These are phyloP conservation scores for Ottelia alismoides DNA, from an alignment of 106 monocot species.

Conservation along the genomic window DNA sequence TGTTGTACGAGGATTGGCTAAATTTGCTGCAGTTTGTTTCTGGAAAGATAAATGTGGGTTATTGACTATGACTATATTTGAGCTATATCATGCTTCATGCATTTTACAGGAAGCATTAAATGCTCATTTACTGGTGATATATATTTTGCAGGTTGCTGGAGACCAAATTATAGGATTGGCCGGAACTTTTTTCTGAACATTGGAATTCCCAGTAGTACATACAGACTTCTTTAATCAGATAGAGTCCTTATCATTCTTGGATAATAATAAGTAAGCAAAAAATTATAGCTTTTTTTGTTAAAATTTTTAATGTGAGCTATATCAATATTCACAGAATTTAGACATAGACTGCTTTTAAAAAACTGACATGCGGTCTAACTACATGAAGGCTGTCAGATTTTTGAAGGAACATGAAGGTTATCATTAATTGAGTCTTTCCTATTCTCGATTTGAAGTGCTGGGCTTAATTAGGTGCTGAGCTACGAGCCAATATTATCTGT, in stretches of 20 bases:
- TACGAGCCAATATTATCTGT: too few species aligned
- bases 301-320: not conserved
- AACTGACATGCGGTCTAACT: not conserved
- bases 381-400: too few species aligned
- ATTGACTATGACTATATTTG: too few species aligned
- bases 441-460: not conserved
- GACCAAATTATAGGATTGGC: conserved; percentile 84
- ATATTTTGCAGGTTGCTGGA: conserved; percentile 60
- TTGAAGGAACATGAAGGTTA: too few species aligned
- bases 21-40: conserved; percentile 60
- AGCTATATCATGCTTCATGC: too few species aligned
- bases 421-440: not conserved
- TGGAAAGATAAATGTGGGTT: conserved; percentile 61
- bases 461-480: too few species aligned
- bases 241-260: conserved; percentile 71
- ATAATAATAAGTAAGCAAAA: conserved; percentile 55
- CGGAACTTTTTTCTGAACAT: conserved; percentile 72
- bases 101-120: too few species aligned
- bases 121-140: too few species aligned
- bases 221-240: conserved; percentile 81
- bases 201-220: conserved; percentile 77
- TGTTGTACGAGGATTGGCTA: conserved; percentile 56
- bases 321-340: not conserved
- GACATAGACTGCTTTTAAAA: not conserved
- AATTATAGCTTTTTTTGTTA: not conserved